Conservation (phyloP, 177 flowering plant species). For the Vitis hybrid region DNA sequence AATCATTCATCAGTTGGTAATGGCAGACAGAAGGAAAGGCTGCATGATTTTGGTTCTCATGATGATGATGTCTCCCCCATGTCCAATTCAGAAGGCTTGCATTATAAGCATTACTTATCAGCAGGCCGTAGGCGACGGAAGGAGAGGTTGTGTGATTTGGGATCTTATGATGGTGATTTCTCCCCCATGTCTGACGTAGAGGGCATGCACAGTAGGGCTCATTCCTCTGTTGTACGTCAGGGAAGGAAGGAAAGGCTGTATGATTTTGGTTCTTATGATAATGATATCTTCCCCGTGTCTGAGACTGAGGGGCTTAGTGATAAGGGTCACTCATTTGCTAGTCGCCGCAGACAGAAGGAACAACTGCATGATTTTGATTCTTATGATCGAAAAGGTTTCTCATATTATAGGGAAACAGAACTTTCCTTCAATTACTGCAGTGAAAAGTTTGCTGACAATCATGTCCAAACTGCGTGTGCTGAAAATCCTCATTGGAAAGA, state of each 20-base stretch:
- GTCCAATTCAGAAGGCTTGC: neutral
- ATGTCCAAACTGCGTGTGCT: conserved; percentile 10
- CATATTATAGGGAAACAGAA: conserved; percentile 23
- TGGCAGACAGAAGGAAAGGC: conserved; percentile 21
- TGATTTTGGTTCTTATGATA: conserved; percentile 8
- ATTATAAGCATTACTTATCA: too few relatives aligned
- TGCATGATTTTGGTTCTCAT: conserved; percentile 11
- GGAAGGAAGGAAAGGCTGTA: conserved; percentile 20
- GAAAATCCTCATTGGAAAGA: neutral
- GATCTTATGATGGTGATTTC: neutral
- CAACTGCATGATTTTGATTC: conserved; percentile 12
- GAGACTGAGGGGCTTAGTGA: conserved; percentile 15
- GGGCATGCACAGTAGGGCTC: conserved; percentile 14
- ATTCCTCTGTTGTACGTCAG: conserved; percentile 7
- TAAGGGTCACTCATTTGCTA: conserved; percentile 5
- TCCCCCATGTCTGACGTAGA: conserved; percentile 12
- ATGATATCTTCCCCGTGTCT: neutral
- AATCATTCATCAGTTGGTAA: conserved; percentile 10
- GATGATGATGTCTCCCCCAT: conserved; percentile 18
- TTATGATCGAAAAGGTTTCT: conserved; percentile 23
- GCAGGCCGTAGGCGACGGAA: too few relatives aligned
- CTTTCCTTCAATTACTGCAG: conserved; percentile 10
- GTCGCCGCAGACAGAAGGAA: conserved; percentile 15
- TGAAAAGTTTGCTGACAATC: conserved; percentile 22
- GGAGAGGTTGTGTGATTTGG: neutral